Evolutionary conservation across 345 rosid species (phyloP).

Genomic region (Eucalyptus regnans): DNA sequence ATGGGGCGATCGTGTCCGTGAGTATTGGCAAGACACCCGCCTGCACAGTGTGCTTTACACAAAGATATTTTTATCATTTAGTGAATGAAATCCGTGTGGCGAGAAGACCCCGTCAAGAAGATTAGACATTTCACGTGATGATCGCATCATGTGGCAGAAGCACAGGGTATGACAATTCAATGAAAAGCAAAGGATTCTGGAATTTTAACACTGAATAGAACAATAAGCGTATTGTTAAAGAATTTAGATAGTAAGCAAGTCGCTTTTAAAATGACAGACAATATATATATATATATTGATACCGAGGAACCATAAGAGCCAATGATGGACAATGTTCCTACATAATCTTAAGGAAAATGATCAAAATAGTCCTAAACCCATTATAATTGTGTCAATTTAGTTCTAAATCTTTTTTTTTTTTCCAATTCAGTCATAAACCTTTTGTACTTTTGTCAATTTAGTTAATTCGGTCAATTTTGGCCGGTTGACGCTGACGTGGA

Average conservation of each 20-base stretch:
- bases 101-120: not conserved
- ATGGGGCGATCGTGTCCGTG: not conserved
- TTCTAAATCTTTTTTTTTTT: too few relatives aligned
- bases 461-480: accelerated
- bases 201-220: not conserved
- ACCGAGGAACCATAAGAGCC: too few relatives aligned
- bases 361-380: accelerated
- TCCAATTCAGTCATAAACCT: accelerated
- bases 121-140: not conserved
- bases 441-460: accelerated
- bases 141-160: not conserved
- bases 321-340: accelerated
- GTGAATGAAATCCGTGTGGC: not conserved
- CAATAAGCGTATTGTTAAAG: not conserved
- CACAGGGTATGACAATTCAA: not conserved
- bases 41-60: not conserved
- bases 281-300: too few relatives aligned
- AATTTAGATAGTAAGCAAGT: not conserved
- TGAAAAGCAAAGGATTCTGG: not conserved
- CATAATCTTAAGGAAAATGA: not conserved
- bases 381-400: accelerated
- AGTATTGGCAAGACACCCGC: not conserved
- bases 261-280: too few relatives aligned
- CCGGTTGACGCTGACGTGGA: accelerated
- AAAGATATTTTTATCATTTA: not conserved